phyloP scores from a whole-genome alignment of 805 yeast genomes.

The Candida oleophila region DNA sequence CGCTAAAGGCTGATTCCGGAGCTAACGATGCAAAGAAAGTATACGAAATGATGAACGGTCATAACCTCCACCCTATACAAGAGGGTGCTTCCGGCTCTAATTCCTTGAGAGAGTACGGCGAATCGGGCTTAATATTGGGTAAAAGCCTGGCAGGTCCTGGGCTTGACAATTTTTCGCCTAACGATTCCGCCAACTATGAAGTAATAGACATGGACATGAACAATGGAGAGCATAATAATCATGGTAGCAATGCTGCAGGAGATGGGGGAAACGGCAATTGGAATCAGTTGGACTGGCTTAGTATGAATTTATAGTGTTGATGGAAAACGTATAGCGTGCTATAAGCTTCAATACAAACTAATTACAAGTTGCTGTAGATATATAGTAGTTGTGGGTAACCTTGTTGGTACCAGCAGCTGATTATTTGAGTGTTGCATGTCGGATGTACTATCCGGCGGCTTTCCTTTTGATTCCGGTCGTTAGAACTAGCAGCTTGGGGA shows the following conservation, averaged over 20 bases:
- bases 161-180: not conserved
- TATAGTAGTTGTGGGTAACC: no score
- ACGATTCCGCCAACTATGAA: not conserved
- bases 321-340: no score
- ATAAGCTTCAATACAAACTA: no score
- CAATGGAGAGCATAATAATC: not conserved
- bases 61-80: slow-evolving; percentile 1
- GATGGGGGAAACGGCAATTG: slow-evolving; percentile 5
- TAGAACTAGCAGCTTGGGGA: no score
- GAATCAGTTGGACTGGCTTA: slow-evolving; percentile 27
- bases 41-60: slow-evolving; percentile 1
- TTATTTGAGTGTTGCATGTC: no score
- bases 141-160: not conserved
- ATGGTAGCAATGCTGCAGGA: not conserved
- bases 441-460: no score
- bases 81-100: not conserved
- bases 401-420: no score
- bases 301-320: no score
- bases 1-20: not conserved
- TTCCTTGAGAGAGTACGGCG: not conserved
- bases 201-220: slow-evolving; percentile 3
- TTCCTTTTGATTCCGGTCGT: no score
- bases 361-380: no score
- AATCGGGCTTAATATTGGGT: not conserved
- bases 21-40: not conserved